Base-by-base conservation (phyloP, 208 protist species). In the Crithidia bombi region DNA sequence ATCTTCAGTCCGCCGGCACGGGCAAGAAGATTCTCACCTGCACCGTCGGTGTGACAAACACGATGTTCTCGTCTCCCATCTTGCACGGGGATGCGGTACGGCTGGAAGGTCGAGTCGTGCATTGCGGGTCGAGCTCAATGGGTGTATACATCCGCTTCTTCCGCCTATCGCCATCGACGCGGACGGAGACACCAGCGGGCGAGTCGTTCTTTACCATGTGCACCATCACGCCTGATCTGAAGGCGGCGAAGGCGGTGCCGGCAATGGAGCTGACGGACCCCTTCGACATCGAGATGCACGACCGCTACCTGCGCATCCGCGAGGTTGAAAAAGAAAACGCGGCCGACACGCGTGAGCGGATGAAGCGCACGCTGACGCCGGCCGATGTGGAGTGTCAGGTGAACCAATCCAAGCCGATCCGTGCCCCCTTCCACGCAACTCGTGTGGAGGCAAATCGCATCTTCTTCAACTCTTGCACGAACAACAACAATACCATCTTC, bases 401-500 rank as follows among this genome's bases (percentile, higher is more conserved):
- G 32, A 95, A 96, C 69, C 26, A 54, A 28, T 47, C 25, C 9
- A 94, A 95, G 80, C 55, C 52, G 15, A 65, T 82, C 46, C 83
- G 89, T 41, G 80, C 86, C 41, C 33, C 75, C 10, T 91, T 97
- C 38, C 50, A 41, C 17, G 65, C 73, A 15, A 95, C 91, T 1
- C 65, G 69, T 11, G 78, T 75, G 25, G 56, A 79, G 39, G 87
- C 89, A 17, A 86, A 95, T 70, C 86, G 93, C 52, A 93, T 96
- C 76, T 97, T 97, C 75, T 87, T 96, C 52, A 79, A 79, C 12
- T 83, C 87, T 0, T 85, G 85, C 79, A 69, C 95, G 69, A 97
- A 97, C 79, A 94, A 94, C 75, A 96, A 97, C 83, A 93, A 95
- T 73, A 97, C 93, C 49, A 89, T 97, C 39, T 97, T 97, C 70